Conservation (phyloP, 1,284 basidiomycete genomes). For the Ustilago tritici region DNA sequence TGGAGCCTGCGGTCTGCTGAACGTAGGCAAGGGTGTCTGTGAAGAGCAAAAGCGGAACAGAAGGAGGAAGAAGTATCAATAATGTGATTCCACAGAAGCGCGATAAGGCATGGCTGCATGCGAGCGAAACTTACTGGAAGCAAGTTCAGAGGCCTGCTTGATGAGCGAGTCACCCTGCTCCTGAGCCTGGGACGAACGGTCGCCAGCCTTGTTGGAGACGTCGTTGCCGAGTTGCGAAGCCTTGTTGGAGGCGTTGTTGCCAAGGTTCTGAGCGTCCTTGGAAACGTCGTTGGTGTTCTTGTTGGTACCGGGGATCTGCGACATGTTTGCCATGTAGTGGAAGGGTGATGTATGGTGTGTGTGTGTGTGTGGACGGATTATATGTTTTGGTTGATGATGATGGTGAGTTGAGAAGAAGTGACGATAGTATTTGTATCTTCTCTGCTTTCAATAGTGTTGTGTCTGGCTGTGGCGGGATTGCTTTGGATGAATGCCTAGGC, state of each 20-base stretch:
- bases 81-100: background rate
- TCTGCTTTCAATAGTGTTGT: background rate
- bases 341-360: background rate
- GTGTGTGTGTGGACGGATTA: background rate
- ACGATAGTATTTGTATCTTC: conserved; percentile 13
- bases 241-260: conserved; percentile 48
- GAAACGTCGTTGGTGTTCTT: conserved; percentile 48
- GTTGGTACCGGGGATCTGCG: conserved; percentile 51
- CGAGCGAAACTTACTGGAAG: conserved; percentile 31
- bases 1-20: conserved; percentile 48
- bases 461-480: conserved; percentile 3
- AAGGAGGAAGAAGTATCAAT: background rate
- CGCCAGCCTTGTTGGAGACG: conserved; percentile 40
- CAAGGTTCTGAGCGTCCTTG: conserved; percentile 51
- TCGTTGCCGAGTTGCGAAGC: conserved; percentile 41
- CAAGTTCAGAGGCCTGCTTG: conserved; percentile 52
- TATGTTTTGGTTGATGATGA: background rate
- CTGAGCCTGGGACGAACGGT: conserved; percentile 40
- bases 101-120: no score
- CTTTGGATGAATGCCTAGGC: background rate
- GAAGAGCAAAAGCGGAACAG: background rate
- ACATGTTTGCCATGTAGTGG: conserved; percentile 29
- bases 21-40: conserved; percentile 52
- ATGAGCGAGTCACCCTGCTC: conserved; percentile 42
- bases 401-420: background rate